phyloP scores from a whole-genome alignment of 305 asterid species.

The Solanum hybrid region DNA sequence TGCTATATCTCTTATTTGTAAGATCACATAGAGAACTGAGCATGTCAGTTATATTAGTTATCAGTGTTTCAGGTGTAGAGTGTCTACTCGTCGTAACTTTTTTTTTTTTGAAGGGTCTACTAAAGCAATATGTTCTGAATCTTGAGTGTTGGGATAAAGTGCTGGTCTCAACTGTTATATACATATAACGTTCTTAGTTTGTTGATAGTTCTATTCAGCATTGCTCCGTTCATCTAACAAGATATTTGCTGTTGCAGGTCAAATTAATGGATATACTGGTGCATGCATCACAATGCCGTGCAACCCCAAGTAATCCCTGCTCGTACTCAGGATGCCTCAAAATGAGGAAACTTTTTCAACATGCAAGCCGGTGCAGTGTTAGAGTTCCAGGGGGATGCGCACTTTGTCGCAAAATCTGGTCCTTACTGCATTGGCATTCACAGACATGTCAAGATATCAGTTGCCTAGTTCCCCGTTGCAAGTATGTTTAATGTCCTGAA shows the following conservation, averaged over 20 bases:
- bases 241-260: constrained; percentile 2
- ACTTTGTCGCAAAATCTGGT: constrained; percentile 31
- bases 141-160: background rate
- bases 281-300: constrained; percentile 34
- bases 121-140: background rate
- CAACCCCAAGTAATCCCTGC: constrained; percentile 25
- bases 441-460: constrained; percentile 23
- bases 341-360: constrained; percentile 27
- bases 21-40: background rate
- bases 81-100: background rate
- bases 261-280: constrained; percentile 21
- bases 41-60: constrained; percentile 31
- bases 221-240: background rate
- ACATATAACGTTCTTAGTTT: background rate
- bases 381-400: constrained; percentile 28
- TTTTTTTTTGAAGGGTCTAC: background rate
- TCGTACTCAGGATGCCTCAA: constrained; percentile 21
- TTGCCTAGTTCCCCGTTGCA: constrained; percentile 51
- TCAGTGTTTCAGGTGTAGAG: constrained; percentile 9
- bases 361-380: constrained; percentile 18
- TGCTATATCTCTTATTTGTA: constrained; percentile 31
- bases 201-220: background rate
- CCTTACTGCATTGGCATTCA: constrained; percentile 26
- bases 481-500: constrained; percentile 19
- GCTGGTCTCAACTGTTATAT: background rate